phyloP scores from a whole-genome alignment of 768 basidiomycete species.

The Trametes maxima region DNA sequence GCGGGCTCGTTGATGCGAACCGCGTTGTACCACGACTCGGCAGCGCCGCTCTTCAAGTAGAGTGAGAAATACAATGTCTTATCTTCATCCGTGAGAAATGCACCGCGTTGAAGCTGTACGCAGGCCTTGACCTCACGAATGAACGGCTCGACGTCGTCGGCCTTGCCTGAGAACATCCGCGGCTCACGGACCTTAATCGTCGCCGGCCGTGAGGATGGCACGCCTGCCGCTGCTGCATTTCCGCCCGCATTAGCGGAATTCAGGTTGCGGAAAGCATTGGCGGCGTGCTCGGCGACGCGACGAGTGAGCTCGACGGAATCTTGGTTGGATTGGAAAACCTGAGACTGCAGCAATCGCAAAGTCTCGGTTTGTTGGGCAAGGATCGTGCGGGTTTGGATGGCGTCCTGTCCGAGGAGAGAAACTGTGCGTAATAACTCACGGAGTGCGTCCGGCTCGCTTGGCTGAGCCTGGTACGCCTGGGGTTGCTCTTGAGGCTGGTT shows the following conservation, averaged over 20 bases:
- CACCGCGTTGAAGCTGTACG: conserved; percentile 3
- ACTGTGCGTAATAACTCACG: too few species aligned
- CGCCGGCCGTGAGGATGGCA: not conserved
- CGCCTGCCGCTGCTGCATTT: too few species aligned
- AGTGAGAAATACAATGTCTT: conserved; percentile 33
- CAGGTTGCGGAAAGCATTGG: not conserved
- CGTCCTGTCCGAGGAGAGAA: not conserved
- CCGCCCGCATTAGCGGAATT: not conserved
- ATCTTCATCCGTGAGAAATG: conserved; percentile 28
- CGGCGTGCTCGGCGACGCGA: conserved; percentile 1
- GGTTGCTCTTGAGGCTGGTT: too few species aligned
- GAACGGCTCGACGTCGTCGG: conserved; percentile 23
- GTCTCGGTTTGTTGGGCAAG: not conserved
- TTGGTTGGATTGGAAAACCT: not conserved
- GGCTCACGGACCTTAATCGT: conserved; percentile 19
- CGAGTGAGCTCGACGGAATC: conserved; percentile 4
- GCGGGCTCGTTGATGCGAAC: conserved; percentile 16
- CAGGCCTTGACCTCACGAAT: conserved; percentile 29
- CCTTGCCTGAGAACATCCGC: conserved; percentile 25
- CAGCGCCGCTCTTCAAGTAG: conserved; percentile 35
- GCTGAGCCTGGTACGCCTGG: too few species aligned
- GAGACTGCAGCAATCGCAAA: not conserved
- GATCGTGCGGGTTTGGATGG: not conserved
- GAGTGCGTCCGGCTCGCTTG: too few species aligned
- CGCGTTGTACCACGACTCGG: conserved; percentile 36